These are phyloP conservation scores for Boletus bicolor DNA, from an alignment of 768 basidiomycete genomes.

Conservation along the genomic window DNA sequence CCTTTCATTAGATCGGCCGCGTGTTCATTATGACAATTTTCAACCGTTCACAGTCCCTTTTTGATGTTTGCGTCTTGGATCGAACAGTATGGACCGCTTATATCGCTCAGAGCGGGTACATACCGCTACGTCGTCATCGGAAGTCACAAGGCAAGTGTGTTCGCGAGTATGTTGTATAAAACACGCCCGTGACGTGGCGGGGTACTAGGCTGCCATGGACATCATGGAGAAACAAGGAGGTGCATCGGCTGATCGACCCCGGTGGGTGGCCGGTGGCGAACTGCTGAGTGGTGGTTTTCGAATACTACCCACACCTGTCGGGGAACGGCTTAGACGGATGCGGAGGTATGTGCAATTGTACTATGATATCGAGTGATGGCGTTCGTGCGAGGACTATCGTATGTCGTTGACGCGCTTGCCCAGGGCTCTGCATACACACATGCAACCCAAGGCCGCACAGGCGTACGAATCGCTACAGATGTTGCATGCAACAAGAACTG, in stretches of 20 bases:
- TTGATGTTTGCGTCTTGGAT: slow-evolving; percentile 47
- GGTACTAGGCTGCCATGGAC: slow-evolving; percentile 47
- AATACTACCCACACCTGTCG: slow-evolving; percentile 43
- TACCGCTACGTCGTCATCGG: slow-evolving; percentile 19
- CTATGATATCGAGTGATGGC: no score
- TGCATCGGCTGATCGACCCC: slow-evolving; percentile 44
- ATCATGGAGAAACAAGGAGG: slow-evolving; percentile 61
- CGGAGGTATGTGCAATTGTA: slow-evolving; percentile 36
- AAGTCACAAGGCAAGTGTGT: slow-evolving; percentile 13
- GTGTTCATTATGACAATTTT: background rate
- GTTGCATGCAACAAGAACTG: slow-evolving; percentile 22
- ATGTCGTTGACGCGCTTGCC: background rate
- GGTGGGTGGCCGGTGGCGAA: slow-evolving; percentile 46
- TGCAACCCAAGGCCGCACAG: slow-evolving; percentile 45
- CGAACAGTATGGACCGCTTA: slow-evolving; percentile 54
- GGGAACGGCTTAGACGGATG: slow-evolving; percentile 53
- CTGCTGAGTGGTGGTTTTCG: slow-evolving; percentile 53
- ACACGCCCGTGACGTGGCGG: background rate
- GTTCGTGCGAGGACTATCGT: background rate
- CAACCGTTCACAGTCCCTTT: slow-evolving; percentile 1
- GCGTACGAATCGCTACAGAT: slow-evolving; percentile 45
- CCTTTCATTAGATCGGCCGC: background rate
- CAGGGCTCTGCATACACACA: slow-evolving; percentile 52
- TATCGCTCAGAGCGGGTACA: slow-evolving; percentile 47
- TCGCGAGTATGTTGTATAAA: background rate